These are phyloP conservation scores for Fusarium sp. DNA, from an alignment of 2,329 filamentous ascomycete genomes.

Conservation along the genomic window DNA sequence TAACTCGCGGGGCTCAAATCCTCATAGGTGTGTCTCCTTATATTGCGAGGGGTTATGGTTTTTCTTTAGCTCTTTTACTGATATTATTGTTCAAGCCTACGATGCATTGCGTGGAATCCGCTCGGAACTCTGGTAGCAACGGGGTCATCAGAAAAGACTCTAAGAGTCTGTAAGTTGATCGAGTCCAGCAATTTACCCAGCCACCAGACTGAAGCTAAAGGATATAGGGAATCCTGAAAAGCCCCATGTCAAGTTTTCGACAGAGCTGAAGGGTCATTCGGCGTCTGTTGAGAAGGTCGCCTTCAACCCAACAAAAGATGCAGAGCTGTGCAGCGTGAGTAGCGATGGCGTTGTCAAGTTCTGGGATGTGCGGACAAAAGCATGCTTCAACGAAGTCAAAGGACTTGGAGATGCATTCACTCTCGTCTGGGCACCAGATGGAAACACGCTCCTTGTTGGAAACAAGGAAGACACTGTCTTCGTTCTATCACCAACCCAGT, in stretches of 20 bases:
- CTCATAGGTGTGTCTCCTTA: constrained; percentile 63
- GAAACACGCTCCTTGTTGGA: constrained; percentile 75
- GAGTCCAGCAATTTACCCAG: not conserved
- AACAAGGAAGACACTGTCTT: constrained; percentile 76
- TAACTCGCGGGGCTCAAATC: constrained; percentile 62
- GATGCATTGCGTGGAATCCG: constrained; percentile 90
- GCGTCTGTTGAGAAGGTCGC: constrained; percentile 78
- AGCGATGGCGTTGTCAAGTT: constrained; percentile 80
- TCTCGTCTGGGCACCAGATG: constrained; percentile 79
- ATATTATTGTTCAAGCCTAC: constrained; percentile 63
- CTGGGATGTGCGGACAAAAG: constrained; percentile 82
- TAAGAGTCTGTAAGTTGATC: constrained; percentile 74
- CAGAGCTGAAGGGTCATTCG: constrained; percentile 76
- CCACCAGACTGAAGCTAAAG: not conserved
- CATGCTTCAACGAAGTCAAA: constrained; percentile 75
- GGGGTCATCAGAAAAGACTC: constrained; percentile 74
- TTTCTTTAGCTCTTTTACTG: constrained; percentile 13
- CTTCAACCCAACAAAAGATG: constrained; percentile 81
- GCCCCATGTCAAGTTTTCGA: constrained; percentile 77
- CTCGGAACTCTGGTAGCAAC: constrained; percentile 86
- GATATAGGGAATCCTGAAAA: constrained; percentile 79
- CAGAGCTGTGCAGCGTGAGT: constrained; percentile 80
- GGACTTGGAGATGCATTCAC: constrained; percentile 75
- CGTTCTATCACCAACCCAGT: constrained; percentile 69
- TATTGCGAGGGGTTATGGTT: not conserved